phyloP scores from a whole-genome alignment of 768 basidiomycete genomes.

The Imleria badia region DNA sequence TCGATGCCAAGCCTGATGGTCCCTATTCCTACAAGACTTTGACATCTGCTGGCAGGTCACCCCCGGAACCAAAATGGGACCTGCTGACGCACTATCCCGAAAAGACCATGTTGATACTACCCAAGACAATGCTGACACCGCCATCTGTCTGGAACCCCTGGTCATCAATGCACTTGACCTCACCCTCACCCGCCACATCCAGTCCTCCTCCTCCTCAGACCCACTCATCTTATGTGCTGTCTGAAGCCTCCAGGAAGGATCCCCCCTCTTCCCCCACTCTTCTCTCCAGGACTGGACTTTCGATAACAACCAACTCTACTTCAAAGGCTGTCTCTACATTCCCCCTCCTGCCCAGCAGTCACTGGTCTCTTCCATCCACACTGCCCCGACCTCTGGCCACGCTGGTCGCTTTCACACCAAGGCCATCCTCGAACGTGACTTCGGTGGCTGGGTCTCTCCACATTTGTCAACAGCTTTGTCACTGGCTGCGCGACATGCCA shows the following conservation, averaged over 20 bases:
- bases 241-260: rapidly evolving
- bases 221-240: not conserved
- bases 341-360: not conserved
- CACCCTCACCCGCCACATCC: not conserved
- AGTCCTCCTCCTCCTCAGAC: not conserved
- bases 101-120: not conserved
- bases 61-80: not conserved
- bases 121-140: not conserved
- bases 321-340: not conserved
- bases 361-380: not conserved
- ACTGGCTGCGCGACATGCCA: too few relatives aligned
- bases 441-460: too few relatives aligned
- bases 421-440: not conserved
- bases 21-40: not conserved
- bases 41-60: not conserved
- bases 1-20: not conserved
- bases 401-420: not conserved
- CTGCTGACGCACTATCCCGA: not conserved
- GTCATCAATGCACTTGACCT: not conserved
- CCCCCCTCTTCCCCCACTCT: not conserved
- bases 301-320: not conserved
- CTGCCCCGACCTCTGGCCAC: not conserved
- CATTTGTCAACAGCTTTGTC: too few relatives aligned
- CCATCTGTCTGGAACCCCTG: not conserved
- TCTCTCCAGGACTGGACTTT: not conserved